Conservation (phyloP, 306 rosid genomes). For the Prunus armeniaca region DNA sequence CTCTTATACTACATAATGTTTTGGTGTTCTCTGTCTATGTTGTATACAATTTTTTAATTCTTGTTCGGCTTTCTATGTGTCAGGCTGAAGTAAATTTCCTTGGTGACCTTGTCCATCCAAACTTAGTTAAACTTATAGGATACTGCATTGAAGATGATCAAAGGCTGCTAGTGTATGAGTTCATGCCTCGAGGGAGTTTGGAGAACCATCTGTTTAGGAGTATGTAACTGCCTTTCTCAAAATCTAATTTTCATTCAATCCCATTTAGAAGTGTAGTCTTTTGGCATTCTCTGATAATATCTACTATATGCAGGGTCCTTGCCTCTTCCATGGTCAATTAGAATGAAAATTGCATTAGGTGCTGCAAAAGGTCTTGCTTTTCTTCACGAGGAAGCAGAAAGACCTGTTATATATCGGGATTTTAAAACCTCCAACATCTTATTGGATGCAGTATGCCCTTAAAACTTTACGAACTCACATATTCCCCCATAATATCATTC, state of each 20-base stretch:
- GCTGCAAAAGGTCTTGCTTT: constrained; percentile 97
- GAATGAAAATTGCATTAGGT: constrained; percentile 96
- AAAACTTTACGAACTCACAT: constrained; percentile 3
- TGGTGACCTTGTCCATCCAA: constrained; percentile 84
- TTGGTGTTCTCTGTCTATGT: background rate
- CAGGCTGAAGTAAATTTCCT: constrained; percentile 97
- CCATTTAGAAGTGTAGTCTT: background rate
- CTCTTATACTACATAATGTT: background rate
- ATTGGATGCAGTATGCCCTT: constrained; percentile 85
- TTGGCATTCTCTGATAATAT: constrained; percentile 23
- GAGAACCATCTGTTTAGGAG: constrained; percentile 97
- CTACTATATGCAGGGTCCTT: constrained; percentile 64
- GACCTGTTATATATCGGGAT: constrained; percentile 93
- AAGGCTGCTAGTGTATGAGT: constrained; percentile 86
- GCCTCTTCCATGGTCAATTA: constrained; percentile 98
- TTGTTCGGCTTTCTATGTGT: constrained; percentile 29
- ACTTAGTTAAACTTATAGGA: constrained; percentile 91
- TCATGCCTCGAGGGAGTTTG: constrained; percentile 98
- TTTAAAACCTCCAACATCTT: constrained; percentile 94
- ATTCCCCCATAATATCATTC: constrained; percentile 16
- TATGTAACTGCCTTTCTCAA: constrained; percentile 36
- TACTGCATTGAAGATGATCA: constrained; percentile 98
- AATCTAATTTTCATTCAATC: background rate
- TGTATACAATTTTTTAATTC: constrained; percentile 1
- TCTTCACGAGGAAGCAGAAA: constrained; percentile 96